Conservation (phyloP, 768 basidiomycete species). For the Lyophyllum shimeji region DNA sequence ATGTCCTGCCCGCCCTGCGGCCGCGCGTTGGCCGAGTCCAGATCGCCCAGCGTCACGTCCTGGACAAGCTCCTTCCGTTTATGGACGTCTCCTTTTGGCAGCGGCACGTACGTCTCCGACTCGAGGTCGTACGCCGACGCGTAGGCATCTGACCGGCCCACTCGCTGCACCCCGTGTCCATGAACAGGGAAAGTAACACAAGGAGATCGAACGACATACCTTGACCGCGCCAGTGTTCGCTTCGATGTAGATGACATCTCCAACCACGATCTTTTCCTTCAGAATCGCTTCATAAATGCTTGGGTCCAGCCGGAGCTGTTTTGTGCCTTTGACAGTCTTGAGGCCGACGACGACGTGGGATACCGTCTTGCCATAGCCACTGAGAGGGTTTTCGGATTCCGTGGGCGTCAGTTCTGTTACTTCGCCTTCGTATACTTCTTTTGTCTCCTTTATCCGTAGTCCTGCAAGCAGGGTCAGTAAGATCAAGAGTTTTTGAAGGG, state of each 20-base stretch:
- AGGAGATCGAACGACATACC: slow-evolving; percentile 40
- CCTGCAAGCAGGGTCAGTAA: slow-evolving; percentile 45
- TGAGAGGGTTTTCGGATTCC: slow-evolving; percentile 95
- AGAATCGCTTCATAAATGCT: slow-evolving; percentile 96
- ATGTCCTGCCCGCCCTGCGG: slow-evolving; percentile 66
- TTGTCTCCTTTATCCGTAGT: slow-evolving; percentile 97
- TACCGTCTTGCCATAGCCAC: slow-evolving; percentile 97
- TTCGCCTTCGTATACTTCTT: slow-evolving; percentile 98
- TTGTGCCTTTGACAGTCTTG: slow-evolving; percentile 91
- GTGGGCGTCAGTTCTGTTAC: slow-evolving; percentile 96
- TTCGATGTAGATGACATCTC: slow-evolving; percentile 97
- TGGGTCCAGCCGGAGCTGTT: slow-evolving; percentile 92
- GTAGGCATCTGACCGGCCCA: slow-evolving; percentile 96
- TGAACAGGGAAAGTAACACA: not conserved
- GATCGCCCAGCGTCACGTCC: slow-evolving; percentile 65
- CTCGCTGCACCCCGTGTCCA: slow-evolving; percentile 52
- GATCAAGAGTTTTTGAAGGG: not conserved
- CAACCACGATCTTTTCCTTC: slow-evolving; percentile 95
- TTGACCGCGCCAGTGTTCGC: slow-evolving; percentile 93
- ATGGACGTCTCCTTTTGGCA: slow-evolving; percentile 50
- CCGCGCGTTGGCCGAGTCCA: slow-evolving; percentile 69
- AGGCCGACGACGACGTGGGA: slow-evolving; percentile 97
- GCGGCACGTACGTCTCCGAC: slow-evolving; percentile 96
- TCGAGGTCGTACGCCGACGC: slow-evolving; percentile 97
- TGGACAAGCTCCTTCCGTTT: slow-evolving; percentile 25